Base-by-base conservation (phyloP, 192 early-diverging fungal species). In the Backusella mclennaniae region DNA sequence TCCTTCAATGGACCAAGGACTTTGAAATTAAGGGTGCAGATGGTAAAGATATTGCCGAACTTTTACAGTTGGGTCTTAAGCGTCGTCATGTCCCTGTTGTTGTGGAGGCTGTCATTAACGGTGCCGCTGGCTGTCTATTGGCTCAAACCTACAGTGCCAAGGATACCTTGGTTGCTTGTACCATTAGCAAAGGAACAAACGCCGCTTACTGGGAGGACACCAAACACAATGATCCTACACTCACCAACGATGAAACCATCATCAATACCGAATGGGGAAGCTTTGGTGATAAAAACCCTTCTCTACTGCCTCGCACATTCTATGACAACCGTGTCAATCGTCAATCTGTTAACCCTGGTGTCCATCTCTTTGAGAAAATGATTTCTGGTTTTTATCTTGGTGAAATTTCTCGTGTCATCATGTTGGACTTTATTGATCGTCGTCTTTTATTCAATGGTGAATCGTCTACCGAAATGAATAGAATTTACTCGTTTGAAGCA, bases 181-280 rank as follows among this genome's bases (percentile, higher is more conserved):
- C 96, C 77, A 86, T 97, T 31, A 96, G 96, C 70, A 99, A 94
- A 35, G 98, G 98, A 53, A 95, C 95, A 71, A 99, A 99, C 81
- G 95, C 94, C 39, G 95, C 96, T 7, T 99, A 98, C 85, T 91
- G 93, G 78, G 97, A 99, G 82, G 83, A 89, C 52, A 76, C 93
- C n/a, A 82, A 82, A 19, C 88, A 87, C 59, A 76, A 69, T 6
- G 76, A 81, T 35, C 35, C 76, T 79, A 82, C 84, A 39, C 74
- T 87, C 36, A 26, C 42, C 4, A 31, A 70, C 6, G 77, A 63
- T 21, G 88, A 91, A 69, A 96, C 97, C 93, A 90, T 95, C 78
- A 91, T 98, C 82, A 97, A 99, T 87, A 94, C 92, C 73, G 97
- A 99, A 82, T 98, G 96, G 96, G 96, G 97, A 49, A 92, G 92